Percentiles rank a stretch among this genome's conserved stretches.
Evolutionary conservation across 1,284 basidiomycete species (phyloP).

Genomic region (Puccinia triticina): DNA sequence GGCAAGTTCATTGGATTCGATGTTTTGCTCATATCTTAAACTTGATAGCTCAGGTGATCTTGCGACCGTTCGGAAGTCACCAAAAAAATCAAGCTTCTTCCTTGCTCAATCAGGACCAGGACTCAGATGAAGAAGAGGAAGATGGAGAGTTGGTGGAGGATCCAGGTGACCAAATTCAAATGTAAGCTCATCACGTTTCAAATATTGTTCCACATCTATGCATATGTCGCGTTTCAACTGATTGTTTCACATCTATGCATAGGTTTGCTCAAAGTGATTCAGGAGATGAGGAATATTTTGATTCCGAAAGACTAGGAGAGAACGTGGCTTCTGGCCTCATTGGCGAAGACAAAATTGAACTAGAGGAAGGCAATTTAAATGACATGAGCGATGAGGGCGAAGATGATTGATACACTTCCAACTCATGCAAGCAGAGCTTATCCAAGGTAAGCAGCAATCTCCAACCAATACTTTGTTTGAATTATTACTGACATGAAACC

Average conservation of each 20-base stretch:
- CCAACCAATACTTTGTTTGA: not conserved
- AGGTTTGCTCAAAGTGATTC: not conserved
- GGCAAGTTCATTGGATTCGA: not conserved
- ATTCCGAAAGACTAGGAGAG: not conserved
- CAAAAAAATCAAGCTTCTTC: not conserved
- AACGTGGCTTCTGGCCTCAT: not conserved
- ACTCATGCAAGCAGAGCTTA: not conserved
- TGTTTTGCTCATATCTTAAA: constrained; percentile 16
- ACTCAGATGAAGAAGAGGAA: not conserved
- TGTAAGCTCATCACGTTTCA: not conserved
- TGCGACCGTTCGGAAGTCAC: not conserved
- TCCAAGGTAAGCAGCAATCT: constrained; percentile 5
- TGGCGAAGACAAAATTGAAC: not conserved
- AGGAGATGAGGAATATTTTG: not conserved
- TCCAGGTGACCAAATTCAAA: not conserved
- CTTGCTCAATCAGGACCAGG: too few species aligned
- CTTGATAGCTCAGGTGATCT: not conserved
- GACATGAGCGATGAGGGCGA: not conserved
- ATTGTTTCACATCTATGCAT: not conserved
- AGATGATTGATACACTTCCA: too few species aligned
- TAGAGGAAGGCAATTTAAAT: not conserved
- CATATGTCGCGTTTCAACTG: not conserved
- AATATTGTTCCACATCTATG: not conserved
- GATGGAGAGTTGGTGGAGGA: not conserved
- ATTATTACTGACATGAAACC: not conserved